phyloP scores from a whole-genome alignment of 352 stramenopile species.

The Phytophthora pisi region DNA sequence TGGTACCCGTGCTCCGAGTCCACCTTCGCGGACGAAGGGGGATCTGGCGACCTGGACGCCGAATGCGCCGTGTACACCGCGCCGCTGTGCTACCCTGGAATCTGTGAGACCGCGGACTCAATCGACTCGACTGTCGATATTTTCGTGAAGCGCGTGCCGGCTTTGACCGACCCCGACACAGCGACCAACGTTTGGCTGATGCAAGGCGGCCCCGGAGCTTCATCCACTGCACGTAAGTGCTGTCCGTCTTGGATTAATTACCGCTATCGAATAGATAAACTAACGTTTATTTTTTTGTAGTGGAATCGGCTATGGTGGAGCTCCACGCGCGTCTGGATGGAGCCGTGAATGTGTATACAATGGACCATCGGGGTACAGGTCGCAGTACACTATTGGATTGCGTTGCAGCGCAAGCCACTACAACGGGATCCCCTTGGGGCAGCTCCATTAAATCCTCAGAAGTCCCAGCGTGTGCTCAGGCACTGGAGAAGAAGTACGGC shows the following conservation, averaged over 20 bases:
- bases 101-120: conserved; percentile 15
- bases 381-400: conserved; percentile 50
- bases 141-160: conserved; percentile 47
- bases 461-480: conserved; percentile 45
- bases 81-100: conserved; percentile 41
- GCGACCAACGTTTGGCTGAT: conserved; percentile 46
- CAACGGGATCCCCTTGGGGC: conserved; percentile 38
- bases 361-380: conserved; percentile 59
- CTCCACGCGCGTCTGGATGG: conserved; percentile 35
- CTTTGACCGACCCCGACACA: conserved; percentile 6
- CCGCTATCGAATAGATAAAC: too few relatives aligned
- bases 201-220: conserved; percentile 40
- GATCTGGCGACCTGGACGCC: conserved; percentile 10
- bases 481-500: conserved; percentile 47
- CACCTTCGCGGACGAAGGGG: conserved; percentile 31
- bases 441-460: conserved; percentile 27
- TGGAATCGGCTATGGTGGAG: conserved; percentile 43
- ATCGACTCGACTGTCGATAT: conserved; percentile 27
- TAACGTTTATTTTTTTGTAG: conserved; percentile 8
- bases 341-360: conserved; percentile 60
- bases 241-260: not conserved
- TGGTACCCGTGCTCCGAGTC: conserved; percentile 41
- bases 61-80: conserved; percentile 43
- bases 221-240: conserved; percentile 39
- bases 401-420: conserved; percentile 42